Percentiles rank a stretch among this genome's conserved stretches.
phyloP scores from a whole-genome alignment of 176 grass and related monocot species.

The Aegilops speltoides region DNA sequence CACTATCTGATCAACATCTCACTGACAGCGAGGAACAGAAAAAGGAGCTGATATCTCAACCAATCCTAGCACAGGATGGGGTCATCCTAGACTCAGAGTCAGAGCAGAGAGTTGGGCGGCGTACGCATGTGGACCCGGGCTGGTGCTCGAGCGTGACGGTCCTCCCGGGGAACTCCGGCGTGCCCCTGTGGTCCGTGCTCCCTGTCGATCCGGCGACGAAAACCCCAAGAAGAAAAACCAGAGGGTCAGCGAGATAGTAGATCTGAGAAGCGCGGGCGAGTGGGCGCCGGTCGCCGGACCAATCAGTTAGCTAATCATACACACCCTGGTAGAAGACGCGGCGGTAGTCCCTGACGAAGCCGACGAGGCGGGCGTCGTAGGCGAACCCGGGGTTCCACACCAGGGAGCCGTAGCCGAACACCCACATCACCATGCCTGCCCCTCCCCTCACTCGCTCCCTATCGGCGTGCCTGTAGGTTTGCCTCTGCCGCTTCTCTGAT shows the following conservation, averaged over 20 bases:
- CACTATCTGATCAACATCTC: not conserved
- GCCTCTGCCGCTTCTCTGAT: not conserved
- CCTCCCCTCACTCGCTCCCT: not conserved
- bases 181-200: slow-evolving; percentile 93
- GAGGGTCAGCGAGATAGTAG: not conserved
- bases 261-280: not conserved
- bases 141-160: slow-evolving; percentile 76
- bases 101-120: not conserved
- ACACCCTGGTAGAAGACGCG: slow-evolving; percentile 95
- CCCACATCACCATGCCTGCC: slow-evolving; percentile 62
- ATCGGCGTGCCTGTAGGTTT: not conserved
- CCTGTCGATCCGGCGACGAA: slow-evolving; percentile 29
- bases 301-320: not conserved
- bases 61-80: not conserved
- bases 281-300: too few species aligned
- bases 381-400: slow-evolving; percentile 89
- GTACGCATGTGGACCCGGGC: slow-evolving; percentile 68
- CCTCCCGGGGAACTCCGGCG: slow-evolving; percentile 76
- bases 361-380: slow-evolving; percentile 72
- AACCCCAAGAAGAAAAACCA: not conserved
- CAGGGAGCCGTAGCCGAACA: slow-evolving; percentile 90
- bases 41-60: not conserved
- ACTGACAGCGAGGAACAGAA: not conserved
- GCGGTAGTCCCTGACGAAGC: slow-evolving; percentile 78
- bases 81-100: not conserved